phyloP scores from a whole-genome alignment of 1,139 yeast genomes.

The Scheffersomyces illinoinensis region DNA sequence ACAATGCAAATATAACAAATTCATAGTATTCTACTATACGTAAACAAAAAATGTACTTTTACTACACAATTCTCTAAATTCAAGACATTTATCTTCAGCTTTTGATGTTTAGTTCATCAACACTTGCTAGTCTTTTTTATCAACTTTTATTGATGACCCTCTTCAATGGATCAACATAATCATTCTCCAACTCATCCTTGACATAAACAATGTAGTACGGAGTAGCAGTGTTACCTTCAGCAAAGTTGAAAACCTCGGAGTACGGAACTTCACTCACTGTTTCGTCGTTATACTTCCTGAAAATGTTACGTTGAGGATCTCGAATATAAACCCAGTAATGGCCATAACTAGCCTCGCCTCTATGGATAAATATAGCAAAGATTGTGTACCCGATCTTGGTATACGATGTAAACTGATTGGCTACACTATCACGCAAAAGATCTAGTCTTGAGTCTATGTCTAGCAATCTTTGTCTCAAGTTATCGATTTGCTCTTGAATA shows the following conservation, averaged over 20 bases:
- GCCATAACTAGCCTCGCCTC: constrained; percentile 95
- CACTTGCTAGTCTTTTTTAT: neutral
- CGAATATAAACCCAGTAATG: constrained; percentile 95
- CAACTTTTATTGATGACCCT: constrained; percentile 25
- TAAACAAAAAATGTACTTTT: neutral
- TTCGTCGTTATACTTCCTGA: constrained; percentile 92
- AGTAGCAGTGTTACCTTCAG: constrained; percentile 79
- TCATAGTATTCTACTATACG: too few relatives aligned
- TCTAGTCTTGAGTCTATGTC: constrained; percentile 38
- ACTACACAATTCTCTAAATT: too few relatives aligned
- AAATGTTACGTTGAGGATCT: constrained; percentile 66
- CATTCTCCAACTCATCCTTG: constrained; percentile 57
- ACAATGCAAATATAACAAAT: too few relatives aligned
- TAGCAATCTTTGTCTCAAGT: constrained; percentile 39
- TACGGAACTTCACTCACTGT: constrained; percentile 75
- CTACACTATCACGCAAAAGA: constrained; percentile 47
- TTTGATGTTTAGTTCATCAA: neutral
- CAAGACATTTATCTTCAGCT: neutral
- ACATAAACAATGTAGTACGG: constrained; percentile 90
- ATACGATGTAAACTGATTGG: constrained; percentile 60
- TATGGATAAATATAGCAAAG: constrained; percentile 89
- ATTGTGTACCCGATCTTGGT: constrained; percentile 72
- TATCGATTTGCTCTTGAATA: constrained; percentile 33
- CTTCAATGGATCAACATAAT: constrained; percentile 69
- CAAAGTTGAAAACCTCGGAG: constrained; percentile 74